Conservation (phyloP, 2,329 filamentous ascomycete genomes). For the Aspergillus bombycis region DNA sequence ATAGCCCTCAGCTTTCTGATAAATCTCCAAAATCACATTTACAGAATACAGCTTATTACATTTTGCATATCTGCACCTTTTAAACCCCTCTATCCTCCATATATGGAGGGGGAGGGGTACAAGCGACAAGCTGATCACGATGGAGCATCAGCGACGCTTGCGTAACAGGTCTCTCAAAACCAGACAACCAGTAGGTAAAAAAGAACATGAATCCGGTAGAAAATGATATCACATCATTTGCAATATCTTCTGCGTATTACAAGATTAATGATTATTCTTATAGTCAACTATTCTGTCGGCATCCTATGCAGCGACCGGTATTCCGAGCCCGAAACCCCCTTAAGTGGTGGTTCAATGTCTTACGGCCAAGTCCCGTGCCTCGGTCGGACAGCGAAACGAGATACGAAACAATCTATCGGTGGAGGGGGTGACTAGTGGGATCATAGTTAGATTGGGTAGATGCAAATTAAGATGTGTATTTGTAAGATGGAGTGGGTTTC, state of each 20-base stretch:
- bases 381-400: background rate
- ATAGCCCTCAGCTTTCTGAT: background rate
- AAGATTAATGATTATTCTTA: background rate
- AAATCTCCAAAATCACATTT: background rate
- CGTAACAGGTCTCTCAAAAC: background rate
- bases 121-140: background rate
- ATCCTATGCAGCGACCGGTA: background rate
- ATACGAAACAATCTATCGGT: slow-evolving; percentile 1
- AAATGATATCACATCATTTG: background rate
- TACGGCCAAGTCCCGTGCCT: background rate
- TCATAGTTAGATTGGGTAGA: background rate
- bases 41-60: background rate
- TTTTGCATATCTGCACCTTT: background rate
- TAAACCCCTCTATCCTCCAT: too few relatives aligned
- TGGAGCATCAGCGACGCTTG: background rate
- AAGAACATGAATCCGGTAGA: background rate
- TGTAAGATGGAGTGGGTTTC: background rate
- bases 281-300: background rate
- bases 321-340: background rate
- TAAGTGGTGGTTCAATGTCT: background rate
- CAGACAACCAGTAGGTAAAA: background rate
- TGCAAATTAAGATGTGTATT: background rate
- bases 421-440: background rate
- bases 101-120: background rate
- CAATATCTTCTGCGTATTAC: background rate